Evolutionary conservation across 1,139 yeast species (phyloP), one percentile per base, ranked within the genome.

Genomic region (Geotrichum carabidarum): DNA sequence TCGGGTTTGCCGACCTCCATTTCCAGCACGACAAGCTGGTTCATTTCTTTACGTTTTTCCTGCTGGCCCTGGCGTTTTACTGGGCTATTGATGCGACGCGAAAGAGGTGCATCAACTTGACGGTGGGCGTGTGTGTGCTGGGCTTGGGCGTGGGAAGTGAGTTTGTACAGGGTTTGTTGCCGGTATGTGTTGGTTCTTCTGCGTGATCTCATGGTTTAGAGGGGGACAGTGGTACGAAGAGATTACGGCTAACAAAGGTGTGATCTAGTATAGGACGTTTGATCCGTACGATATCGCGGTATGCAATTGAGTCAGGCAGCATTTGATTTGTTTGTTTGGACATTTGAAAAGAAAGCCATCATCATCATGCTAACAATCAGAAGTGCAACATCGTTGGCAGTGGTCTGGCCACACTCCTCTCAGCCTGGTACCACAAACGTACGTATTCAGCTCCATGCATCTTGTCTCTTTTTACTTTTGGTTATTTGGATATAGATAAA

Each of bases 101-200:
- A 8, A 67, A 76, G 58, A 72, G 75, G 56, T 65, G 73, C 9
- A 66, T 78, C 37, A 69, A 71, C 48, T 57, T 78, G 45, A 78
- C 86, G 1, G 62, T 77, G 15, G 55, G 71, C 0, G 71, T 73
- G 17, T 78, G 83, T 62, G 74, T 81, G 4, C 53, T 72, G 1
- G 68, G 73, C 1, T 82, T 77, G 2, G 73, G 82, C 32, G 67
- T 81, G 14, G 72, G 74, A 6, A 82, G 82, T 69, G 87, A 82
- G 65, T 66, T 80, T 45, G 63, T 74, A 4, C 86, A 81, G 61
- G 60, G 64, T 11, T 53, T 68, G 40, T 58, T 68, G 12, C 67
- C 71, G 11, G 68, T 63, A 58, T 22, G 61, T 62, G 8, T 12
- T 2, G 27, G 27, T 22, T 22, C 5, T n/a, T 43, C 8, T 32